Base-by-base conservation (phyloP, 2,329 filamentous ascomycete species). In the Phialophora verrucosa region DNA sequence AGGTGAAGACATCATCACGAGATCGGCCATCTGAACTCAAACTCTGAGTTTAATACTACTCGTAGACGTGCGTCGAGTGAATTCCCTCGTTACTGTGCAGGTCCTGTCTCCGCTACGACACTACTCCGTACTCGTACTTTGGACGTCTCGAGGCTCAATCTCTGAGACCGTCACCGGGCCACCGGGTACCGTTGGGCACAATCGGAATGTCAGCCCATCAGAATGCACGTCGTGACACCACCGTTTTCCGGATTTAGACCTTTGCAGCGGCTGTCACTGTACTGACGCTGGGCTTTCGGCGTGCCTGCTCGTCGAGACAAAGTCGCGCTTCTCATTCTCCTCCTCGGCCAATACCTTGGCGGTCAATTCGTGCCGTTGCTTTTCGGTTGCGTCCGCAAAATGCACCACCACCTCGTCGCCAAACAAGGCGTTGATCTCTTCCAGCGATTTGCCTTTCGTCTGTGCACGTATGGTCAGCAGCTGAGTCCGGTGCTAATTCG, bases 381-480 rank as follows among this genome's bases (percentile, higher is more conserved):
- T 76, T 23, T 82, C 81, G 0, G 79, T 80, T 0, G 62, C 65
- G 47, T 68, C 65, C 20, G 65, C 51, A 25, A 68, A 63, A 61
- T 69, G 66, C 12, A 69, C 66, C 35, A 69, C 69, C 7, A 67
- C 63, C 47, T 66, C 63, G 14, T 69, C 73, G 50, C 61, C 65
- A 12, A 67, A 69, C 14, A 69, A 23, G 14, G 64, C 66, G 51
- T 68, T 69, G 58, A 72, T 71, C 59, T 71, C 69, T 55, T 71
- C 68, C 58, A 72, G 54, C 23, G 62, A 70, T 31, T 66, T 65
- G 17, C 64, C 67, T 57, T 63, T 64, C 29, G 64, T 69, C 67
- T 67, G 57, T 20, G 49, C 27, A 3, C 29, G 7, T 4, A n/a
- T 7, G 14, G 20, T 49, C 29, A 56, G 50, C 38, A 50, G 32